Evolutionary conservation across 164 flowering plant genomes (phyloP).

Genomic region (Berberis thunbergii): DNA sequence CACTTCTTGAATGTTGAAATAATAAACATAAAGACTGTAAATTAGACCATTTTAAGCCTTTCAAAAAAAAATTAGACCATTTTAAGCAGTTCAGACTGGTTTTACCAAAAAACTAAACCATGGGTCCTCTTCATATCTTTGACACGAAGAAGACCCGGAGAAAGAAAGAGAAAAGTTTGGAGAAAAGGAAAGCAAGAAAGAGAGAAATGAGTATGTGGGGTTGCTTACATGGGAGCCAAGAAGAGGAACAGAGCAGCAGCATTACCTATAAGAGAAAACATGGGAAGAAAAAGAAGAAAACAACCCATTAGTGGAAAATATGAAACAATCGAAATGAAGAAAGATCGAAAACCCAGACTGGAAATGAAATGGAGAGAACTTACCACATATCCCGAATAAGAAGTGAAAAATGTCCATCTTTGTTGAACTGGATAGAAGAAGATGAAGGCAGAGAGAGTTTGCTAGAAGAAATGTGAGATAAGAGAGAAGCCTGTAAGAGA

Average conservation of each 20-base stretch:
- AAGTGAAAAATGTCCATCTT: neutral
- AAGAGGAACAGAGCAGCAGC: slow-evolving; percentile 27
- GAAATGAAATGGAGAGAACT: neutral
- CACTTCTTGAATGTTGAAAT: no score
- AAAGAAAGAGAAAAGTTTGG: neutral
- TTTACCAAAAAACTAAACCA: neutral
- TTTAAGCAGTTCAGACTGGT: no score
- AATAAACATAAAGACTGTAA: no score
- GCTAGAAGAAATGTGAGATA: no score
- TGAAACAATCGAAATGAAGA: neutral
- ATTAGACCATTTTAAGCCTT: no score
- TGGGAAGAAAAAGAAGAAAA: neutral
- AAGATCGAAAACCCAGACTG: neutral
- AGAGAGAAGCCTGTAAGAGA: no score
- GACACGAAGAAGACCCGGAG: no score
- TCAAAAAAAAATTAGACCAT: no score
- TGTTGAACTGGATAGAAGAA: neutral
- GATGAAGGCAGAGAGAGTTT: no score
- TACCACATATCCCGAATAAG: neutral
- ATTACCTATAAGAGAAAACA: slow-evolving; percentile 19
- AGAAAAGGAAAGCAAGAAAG: neutral
- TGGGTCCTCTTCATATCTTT: neutral
- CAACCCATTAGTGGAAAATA: neutral
- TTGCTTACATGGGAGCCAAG: slow-evolving; percentile 25
- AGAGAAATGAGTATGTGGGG: neutral